Evolutionary conservation across 2,329 filamentous ascomycete genomes (phyloP), one percentile per base, ranked within the genome.

Genomic region (Calonectria pauciramosa): DNA sequence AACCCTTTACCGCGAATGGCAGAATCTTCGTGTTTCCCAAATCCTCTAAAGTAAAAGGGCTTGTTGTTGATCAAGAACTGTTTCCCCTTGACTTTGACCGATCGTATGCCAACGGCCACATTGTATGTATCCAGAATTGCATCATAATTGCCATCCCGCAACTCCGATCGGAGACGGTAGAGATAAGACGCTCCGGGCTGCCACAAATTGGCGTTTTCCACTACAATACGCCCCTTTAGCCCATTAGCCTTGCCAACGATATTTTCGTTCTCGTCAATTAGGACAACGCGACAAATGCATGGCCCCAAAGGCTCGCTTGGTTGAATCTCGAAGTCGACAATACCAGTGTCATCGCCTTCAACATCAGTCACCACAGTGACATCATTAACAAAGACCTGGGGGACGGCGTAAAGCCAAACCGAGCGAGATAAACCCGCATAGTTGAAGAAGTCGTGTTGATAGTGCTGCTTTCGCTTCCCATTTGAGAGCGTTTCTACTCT

Each of bases 391-490:
- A 60, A 71, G 11, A 69, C 47, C 7, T 30, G 14, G 0, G 74
- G 68, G 1, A 76, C 68, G 2, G 23, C 36, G 10, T 71, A 76
- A 10, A 74, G 14, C 32, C 38, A 71, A 1, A 76, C 68, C 3
- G 74, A 76, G 26, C 74, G 64, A 26, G 74, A 71, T 0, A 76
- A 18, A 0, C 71, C 74, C 3, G 68, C 51, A 54, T 76, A 76
- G 38, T 74, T 74, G 41, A 66, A 76, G n/a, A 74, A 74, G 64
- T 74, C 74, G 23, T 74, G 71, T 13, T 76, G 68, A 26, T 76
- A 74, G 5, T 69, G 68, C 32, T 74, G 74, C 20, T 76, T 74
- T 16, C 64, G 32, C 20, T 76, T 74, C 10, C 59, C 71, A 51
- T 64, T 69, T 4, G 20, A 26, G 6, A 71, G 66, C 6, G 52